phyloP scores from a whole-genome alignment of 306 rosid genomes.

The Rubus parviflorus region DNA sequence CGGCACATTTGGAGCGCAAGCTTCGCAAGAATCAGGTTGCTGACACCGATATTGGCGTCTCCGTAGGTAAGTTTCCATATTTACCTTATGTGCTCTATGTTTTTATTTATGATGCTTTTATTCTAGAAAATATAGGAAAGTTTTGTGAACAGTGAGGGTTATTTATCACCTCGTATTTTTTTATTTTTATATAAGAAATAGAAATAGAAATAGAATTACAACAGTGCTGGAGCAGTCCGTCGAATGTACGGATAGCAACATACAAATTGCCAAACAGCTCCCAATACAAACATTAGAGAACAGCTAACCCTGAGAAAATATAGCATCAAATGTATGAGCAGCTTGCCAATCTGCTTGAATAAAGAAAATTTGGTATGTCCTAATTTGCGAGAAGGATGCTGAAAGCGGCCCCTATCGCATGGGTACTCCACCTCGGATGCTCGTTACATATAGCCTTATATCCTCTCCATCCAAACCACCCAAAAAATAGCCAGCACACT shows the following conservation, averaged over 20 bases:
- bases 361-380: not conserved
- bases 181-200: too few species aligned
- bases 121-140: not conserved
- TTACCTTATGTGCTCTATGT: not conserved
- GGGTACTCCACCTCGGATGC: not conserved
- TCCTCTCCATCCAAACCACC: not conserved
- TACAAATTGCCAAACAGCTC: not conserved
- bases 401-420: not conserved
- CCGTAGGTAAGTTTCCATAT: slow-evolving; percentile 71
- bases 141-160: not conserved
- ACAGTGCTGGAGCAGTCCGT: too few species aligned
- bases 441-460: not conserved
- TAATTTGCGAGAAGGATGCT: not conserved
- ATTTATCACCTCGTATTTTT: not conserved
- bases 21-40: slow-evolving; percentile 99
- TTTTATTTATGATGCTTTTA: not conserved
- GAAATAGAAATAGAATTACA: too few species aligned
- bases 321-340: not conserved
- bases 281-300: not conserved
- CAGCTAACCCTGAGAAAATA: not conserved
- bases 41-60: slow-evolving; percentile 95
- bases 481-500: not conserved
- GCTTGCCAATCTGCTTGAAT: not conserved
- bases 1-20: slow-evolving; percentile 99
- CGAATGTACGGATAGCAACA: not conserved